phyloP scores from a whole-genome alignment of 768 basidiomycete genomes.

The Russula griseocarnosa region DNA sequence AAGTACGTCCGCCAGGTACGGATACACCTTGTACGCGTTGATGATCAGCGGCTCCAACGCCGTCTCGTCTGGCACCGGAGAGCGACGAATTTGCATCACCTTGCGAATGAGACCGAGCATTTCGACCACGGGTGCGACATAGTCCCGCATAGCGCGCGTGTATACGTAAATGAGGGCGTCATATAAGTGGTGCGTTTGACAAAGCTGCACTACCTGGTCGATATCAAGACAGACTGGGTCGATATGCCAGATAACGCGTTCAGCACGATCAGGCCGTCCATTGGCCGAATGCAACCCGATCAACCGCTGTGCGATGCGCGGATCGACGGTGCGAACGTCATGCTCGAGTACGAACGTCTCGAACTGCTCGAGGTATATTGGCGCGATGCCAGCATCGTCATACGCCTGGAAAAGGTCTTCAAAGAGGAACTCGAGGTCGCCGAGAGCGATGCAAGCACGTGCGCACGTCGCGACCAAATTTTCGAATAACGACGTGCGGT shows the following conservation, averaged over 20 bases:
- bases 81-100: slow-evolving; percentile 52
- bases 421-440: slow-evolving; percentile 82
- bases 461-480: slow-evolving; percentile 74
- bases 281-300: slow-evolving; percentile 73
- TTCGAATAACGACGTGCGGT: slow-evolving; percentile 87
- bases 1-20: slow-evolving; percentile 76
- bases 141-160: slow-evolving; percentile 83
- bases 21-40: slow-evolving; percentile 88
- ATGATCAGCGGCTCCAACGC: slow-evolving; percentile 55
- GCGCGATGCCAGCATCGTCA: slow-evolving; percentile 74
- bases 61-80: slow-evolving; percentile 34
- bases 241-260: slow-evolving; percentile 93
- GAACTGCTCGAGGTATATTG: slow-evolving; percentile 78
- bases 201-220: slow-evolving; percentile 85
- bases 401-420: slow-evolving; percentile 92
- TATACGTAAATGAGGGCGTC: slow-evolving; percentile 95
- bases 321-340: slow-evolving; percentile 71
- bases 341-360: slow-evolving; percentile 78
- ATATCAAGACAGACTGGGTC: slow-evolving; percentile 88
- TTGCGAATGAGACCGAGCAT: slow-evolving; percentile 71
- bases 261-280: slow-evolving; percentile 67
- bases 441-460: slow-evolving; percentile 74
- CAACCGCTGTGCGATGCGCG: slow-evolving; percentile 81
- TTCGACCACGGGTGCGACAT: slow-evolving; percentile 83
- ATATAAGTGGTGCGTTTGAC: slow-evolving; percentile 77